phyloP scores from a whole-genome alignment of 2,329 filamentous ascomycete species.

The Didymella pomorum region DNA sequence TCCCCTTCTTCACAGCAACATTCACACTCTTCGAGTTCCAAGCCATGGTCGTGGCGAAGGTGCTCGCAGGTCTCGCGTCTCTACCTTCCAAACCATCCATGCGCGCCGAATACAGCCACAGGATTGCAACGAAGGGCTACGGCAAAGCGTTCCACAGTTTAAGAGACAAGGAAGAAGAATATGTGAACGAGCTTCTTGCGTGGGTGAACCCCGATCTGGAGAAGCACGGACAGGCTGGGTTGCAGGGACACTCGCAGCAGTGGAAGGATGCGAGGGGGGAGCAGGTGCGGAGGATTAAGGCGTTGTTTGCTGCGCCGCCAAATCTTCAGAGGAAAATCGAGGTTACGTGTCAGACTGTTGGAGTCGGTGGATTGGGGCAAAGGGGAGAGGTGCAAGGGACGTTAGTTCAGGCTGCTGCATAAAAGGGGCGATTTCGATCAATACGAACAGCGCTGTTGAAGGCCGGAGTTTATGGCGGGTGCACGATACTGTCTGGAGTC shows the following conservation, averaged over 20 bases:
- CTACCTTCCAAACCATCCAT: conserved; percentile 58
- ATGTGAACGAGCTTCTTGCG: conserved; percentile 51
- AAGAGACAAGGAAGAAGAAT: conserved; percentile 49
- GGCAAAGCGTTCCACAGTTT: conserved; percentile 58
- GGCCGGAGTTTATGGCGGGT: no score
- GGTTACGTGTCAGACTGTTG: conserved; percentile 4
- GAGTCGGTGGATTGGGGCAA: not conserved
- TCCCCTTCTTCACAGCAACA: conserved; percentile 71
- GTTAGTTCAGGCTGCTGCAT: not conserved
- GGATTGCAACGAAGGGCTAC: conserved; percentile 50
- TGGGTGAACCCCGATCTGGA: conserved; percentile 50
- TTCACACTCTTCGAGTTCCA: conserved; percentile 77
- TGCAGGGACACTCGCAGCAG: conserved; percentile 47
- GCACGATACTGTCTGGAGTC: no score
- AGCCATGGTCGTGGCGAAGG: conserved; percentile 66
- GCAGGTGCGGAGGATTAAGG: conserved; percentile 43
- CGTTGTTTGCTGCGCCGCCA: conserved; percentile 31
- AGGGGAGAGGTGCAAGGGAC: not conserved
- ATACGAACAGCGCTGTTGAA: no score
- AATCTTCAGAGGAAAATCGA: not conserved
- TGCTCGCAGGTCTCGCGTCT: conserved; percentile 60
- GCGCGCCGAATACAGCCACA: conserved; percentile 52
- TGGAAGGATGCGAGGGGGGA: conserved; percentile 50
- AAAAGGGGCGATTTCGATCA: no score
- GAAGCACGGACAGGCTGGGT: conserved; percentile 21